Evolutionary conservation across 2,329 filamentous ascomycete species (phyloP).

Genomic region (Aspergillus ochraceoroseus): DNA sequence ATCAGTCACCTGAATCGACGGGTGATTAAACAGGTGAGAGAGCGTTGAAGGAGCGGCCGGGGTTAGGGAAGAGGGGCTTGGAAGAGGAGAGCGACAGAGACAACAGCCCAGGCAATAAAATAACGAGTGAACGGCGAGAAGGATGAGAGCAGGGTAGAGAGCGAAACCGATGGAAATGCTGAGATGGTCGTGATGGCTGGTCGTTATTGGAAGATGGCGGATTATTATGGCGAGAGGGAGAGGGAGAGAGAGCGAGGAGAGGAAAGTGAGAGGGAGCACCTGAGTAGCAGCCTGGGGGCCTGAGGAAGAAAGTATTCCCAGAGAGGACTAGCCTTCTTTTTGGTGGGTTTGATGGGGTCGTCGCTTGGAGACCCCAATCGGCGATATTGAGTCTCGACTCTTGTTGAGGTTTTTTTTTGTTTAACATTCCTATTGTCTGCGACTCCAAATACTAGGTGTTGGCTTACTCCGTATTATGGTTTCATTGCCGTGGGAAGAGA

Average conservation of each 20-base stretch:
- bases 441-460: no score
- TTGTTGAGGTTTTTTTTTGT: no score
- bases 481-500: no score
- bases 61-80: slow-evolving; percentile 11
- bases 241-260: slow-evolving; percentile 13
- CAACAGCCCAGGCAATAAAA: background rate
- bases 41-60: slow-evolving; percentile 15
- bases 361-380: no score
- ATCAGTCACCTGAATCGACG: slow-evolving; percentile 23
- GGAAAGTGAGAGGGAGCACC: slow-evolving; percentile 1
- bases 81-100: slow-evolving; percentile 9
- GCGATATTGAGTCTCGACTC: no score
- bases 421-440: no score
- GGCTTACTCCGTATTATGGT: no score
- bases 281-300: slow-evolving; percentile 14
- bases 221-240: slow-evolving; percentile 15
- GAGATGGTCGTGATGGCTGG: slow-evolving; percentile 8
- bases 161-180: slow-evolving; percentile 1
- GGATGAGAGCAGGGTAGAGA: background rate
- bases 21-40: slow-evolving; percentile 10
- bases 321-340: slow-evolving; percentile 13
- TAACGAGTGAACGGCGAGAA: background rate
- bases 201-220: slow-evolving; percentile 13
- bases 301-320: slow-evolving; percentile 16
- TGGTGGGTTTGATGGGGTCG: no score